Evolutionary conservation across 805 yeast genomes (phyloP).

Genomic region (Saturnispora kantuleensis): DNA sequence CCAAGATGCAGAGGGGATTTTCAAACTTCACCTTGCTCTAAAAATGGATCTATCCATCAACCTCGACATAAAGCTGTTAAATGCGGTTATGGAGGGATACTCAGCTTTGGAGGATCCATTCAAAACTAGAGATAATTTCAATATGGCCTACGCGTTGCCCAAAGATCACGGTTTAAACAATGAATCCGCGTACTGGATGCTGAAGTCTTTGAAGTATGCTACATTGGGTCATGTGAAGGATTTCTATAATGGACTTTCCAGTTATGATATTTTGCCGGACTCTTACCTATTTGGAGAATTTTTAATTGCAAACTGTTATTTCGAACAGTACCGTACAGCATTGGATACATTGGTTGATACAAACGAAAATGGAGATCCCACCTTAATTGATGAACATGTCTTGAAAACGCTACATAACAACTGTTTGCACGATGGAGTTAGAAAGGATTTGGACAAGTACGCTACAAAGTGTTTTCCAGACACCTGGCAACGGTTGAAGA

Average conservation of each 20-base stretch:
- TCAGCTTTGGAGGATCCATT: conserved; percentile 45
- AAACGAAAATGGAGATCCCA: conserved; percentile 35
- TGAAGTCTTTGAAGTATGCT: conserved; percentile 48
- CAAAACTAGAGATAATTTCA: conserved; percentile 50
- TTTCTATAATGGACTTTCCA: conserved; percentile 52
- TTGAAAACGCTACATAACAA: conserved; percentile 39
- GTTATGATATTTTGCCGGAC: conserved; percentile 43
- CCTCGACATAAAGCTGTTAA: conserved; percentile 48
- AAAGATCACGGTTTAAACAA: conserved; percentile 44
- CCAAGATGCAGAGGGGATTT: conserved; percentile 55
- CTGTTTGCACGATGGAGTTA: conserved; percentile 31
- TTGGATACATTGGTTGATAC: conserved; percentile 38
- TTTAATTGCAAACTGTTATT: conserved; percentile 60
- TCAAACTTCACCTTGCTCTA: conserved; percentile 50
- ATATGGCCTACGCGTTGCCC: conserved; percentile 46
- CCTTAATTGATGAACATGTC: conserved; percentile 32
- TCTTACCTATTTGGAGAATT: conserved; percentile 46
- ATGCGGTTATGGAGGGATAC: conserved; percentile 56
- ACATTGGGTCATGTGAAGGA: conserved; percentile 45
- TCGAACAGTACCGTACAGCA: conserved; percentile 51
- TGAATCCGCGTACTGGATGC: conserved; percentile 57
- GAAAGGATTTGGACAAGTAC: conserved; percentile 30
- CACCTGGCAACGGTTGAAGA: conserved; percentile 31
- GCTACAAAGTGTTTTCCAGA: conserved; percentile 27
- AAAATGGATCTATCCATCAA: conserved; percentile 52